These are phyloP conservation scores for Apiospora kogelbergensis DNA, from an alignment of 2,329 filamentous ascomycete genomes.

Conservation along the genomic window DNA sequence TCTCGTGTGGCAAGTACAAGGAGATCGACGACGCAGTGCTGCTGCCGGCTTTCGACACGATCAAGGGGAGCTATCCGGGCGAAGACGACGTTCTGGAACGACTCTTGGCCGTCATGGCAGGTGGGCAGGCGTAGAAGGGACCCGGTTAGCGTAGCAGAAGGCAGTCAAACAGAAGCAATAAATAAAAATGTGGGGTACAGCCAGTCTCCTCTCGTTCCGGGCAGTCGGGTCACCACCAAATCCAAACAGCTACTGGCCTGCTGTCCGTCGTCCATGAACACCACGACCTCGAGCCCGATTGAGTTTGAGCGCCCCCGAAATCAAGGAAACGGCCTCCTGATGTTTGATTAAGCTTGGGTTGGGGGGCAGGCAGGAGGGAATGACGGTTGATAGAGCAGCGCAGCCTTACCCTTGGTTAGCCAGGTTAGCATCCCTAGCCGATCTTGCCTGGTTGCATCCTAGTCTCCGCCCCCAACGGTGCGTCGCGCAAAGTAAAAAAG, in stretches of 20 bases:
- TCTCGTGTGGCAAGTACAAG: constrained; percentile 45
- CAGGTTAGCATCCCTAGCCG: neutral
- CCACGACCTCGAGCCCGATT: too few species aligned
- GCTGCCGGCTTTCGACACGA: constrained; percentile 31
- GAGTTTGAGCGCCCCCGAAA: neutral
- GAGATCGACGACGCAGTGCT: constrained; percentile 53
- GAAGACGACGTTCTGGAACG: constrained; percentile 36
- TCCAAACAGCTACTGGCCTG: too few species aligned
- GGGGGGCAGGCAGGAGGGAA: neutral
- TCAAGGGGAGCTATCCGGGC: constrained; percentile 30
- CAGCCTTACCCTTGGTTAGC: too few species aligned
- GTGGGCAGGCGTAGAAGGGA: neutral
- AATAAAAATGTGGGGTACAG: too few species aligned
- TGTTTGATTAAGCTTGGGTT: neutral
- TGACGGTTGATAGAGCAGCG: too few species aligned
- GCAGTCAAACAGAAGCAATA: too few species aligned
- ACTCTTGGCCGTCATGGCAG: neutral
- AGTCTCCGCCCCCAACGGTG: neutral
- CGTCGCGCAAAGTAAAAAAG: neutral
- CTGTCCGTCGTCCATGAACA: too few species aligned
- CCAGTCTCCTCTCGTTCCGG: too few species aligned
- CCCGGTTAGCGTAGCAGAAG: too few species aligned
- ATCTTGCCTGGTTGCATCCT: neutral
- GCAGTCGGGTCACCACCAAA: too few species aligned
- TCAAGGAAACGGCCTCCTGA: neutral